Evolutionary conservation across 2,329 filamentous ascomycete genomes (phyloP).

Genomic region (Ophiocordyceps camponoti-leonardi): DNA sequence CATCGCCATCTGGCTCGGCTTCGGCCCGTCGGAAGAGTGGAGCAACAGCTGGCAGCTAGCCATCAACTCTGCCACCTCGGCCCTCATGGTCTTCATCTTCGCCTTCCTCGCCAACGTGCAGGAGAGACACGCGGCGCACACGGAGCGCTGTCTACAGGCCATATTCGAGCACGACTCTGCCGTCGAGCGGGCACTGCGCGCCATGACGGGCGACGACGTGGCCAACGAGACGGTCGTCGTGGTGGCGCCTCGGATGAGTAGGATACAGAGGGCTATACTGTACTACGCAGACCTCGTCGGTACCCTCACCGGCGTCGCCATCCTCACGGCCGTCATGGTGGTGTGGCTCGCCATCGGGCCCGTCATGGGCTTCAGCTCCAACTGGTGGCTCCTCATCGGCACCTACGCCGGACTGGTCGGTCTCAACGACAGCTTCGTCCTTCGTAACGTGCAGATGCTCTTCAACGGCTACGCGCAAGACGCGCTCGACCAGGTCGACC

Average conservation of each 20-base stretch:
- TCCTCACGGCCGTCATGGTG: conserved; percentile 17
- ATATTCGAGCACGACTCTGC: conserved; percentile 16
- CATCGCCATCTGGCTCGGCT: conserved; percentile 16
- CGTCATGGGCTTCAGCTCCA: conserved; percentile 19
- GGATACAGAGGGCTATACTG: conserved; percentile 19
- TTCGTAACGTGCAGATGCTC: conserved; percentile 23
- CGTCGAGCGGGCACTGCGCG: conserved; percentile 15
- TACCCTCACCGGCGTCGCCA: conserved; percentile 18
- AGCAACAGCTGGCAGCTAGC: conserved; percentile 21
- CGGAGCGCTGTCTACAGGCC: conserved; percentile 13
- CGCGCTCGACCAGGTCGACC: conserved; percentile 4
- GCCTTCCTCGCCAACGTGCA: conserved; percentile 22
- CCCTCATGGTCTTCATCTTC: conserved; percentile 19
- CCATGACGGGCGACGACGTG: conserved; percentile 13
- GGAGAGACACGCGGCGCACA: conserved; percentile 16
- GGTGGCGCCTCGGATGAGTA: conserved; percentile 12
- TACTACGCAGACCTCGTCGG: conserved; percentile 25
- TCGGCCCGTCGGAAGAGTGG: conserved; percentile 12
- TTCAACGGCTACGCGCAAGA: conserved; percentile 5
- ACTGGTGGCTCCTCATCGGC: conserved; percentile 30
- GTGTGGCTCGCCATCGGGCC: conserved; percentile 22
- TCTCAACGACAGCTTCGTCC: conserved; percentile 24
- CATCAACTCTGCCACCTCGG: conserved; percentile 25
- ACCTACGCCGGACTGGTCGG: conserved; percentile 29
- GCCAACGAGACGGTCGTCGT: conserved; percentile 16